Base-by-base conservation (phyloP, 306 rosid genomes). In the Gynostemma pentaphyllum region DNA sequence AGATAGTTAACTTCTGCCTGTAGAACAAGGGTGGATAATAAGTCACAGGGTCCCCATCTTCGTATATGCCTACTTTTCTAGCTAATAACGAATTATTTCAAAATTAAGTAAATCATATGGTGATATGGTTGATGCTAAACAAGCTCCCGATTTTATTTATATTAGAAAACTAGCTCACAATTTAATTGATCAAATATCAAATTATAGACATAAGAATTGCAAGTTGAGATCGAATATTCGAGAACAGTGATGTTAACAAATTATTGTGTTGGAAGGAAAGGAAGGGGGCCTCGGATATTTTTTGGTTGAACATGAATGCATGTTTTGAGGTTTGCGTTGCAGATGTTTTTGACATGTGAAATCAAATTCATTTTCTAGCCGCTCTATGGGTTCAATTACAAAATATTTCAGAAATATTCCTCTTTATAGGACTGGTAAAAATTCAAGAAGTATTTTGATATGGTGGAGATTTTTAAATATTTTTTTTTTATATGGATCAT, bases 1-100 rank as follows among this genome's bases (percentile, higher is more conserved):
- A 92, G 78, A 76, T 88, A 92, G 81, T 88, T 86, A 47, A 92
- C 95, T 75, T 92, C 99, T 12, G 99, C 83, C 99, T 92, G 80
- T 2, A 21, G 36, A 32, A 59, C 85, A 76, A 73, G 64, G 62
- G n/a, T 62, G 39, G 49, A 8, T 41, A 53, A 65, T 19, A 34
- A 66, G n/a, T 49, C 47, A 66, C n/a, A 21, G 14, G 19, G 16
- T 13, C 37, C 67, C 52, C n/a, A n/a, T 26, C 52, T 41, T 26
- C 12, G 9, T 16, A 48, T 22, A 40, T 24, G 11, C 29, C 9
- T 41, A 40, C n/a, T n/a, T 42, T 62, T 41, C 23, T 24, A 42
- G 14, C 14, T 14, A 28, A 62, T 14, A 26, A 44, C 42, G n/a
- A 10, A 42, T 62, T 26, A 36, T 21, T 59, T 13, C 29, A 15